Evolutionary conservation across 2,329 filamentous ascomycete species (phyloP), one percentile per base, ranked within the genome.

Genomic region (Moelleriella libera): DNA sequence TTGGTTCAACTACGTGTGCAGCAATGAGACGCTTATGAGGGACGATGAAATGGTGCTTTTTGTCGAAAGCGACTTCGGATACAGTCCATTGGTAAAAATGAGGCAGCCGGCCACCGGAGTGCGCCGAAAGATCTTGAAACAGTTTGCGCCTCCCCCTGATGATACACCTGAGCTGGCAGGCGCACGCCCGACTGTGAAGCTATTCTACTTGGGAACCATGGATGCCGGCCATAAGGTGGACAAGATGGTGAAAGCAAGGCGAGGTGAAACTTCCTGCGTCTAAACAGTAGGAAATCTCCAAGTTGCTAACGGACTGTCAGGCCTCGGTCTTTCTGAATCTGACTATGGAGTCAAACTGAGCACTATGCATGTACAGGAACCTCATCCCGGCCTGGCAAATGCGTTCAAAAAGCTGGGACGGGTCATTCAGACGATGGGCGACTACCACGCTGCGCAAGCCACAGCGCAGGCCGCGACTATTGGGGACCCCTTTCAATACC

Each of bases 11-110:
- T 85, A 86, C 50, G 84, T 98, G 21, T 94, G 92, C 68, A 79
- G 78, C 58, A 97, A 92, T 56, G 89, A 97, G 37, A 82, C 94
- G 1, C 76, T 98, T 6, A 94, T 95, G 72, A 80, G 85, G 52
- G 92, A 98, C 61, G 90, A 97, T 52, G 92, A 98, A 67, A 90
- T 97, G 80, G 80, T 96, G 5, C 82, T 97, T 50, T 98, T 98
- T 58, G 88, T 98, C n/a, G 92, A 98, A 67, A 95, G 88, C 61
- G 92, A 98, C 63, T 97, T 96, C 63, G 92, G 92, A 41, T 98
- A 98, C 66, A 96, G 88, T 59, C 92, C 92, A 1, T 85, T 97
- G 59, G 83, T 96, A 44, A 83, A 90, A 64, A 88, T 88, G 75
- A 95, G 94, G 71, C 92, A 98, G 65, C 92, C 92, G 28, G 92